These are phyloP conservation scores for Epichloe aotearoae DNA, from an alignment of 2,329 filamentous ascomycete species.

Conservation along the genomic window DNA sequence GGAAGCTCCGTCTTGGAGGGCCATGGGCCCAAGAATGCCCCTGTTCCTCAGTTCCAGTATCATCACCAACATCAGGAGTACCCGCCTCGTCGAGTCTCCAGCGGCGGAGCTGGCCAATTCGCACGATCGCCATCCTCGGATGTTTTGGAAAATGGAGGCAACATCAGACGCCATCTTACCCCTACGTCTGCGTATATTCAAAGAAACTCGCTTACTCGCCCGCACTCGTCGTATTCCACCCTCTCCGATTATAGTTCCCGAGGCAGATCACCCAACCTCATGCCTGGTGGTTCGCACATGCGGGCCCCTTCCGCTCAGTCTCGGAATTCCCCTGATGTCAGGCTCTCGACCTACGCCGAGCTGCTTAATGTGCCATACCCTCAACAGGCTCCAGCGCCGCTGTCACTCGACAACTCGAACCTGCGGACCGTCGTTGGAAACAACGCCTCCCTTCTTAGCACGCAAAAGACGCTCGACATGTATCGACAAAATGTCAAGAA, in stretches of 20 bases:
- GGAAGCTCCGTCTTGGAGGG: slow-evolving; percentile 38
- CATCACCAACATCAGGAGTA: slow-evolving; percentile 40
- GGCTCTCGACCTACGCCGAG: slow-evolving; percentile 43
- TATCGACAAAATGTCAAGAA: slow-evolving; percentile 96
- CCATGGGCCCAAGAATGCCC: slow-evolving; percentile 24
- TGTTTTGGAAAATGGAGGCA: slow-evolving; percentile 33
- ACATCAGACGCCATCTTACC: slow-evolving; percentile 49
- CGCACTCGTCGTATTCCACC: slow-evolving; percentile 63
- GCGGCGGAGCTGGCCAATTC: slow-evolving; percentile 20
- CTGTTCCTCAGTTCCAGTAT: slow-evolving; percentile 47
- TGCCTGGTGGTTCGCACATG: slow-evolving; percentile 27
- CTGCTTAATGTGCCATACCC: slow-evolving; percentile 61
- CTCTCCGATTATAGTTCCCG: slow-evolving; percentile 55
- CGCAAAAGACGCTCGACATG: slow-evolving; percentile 93
- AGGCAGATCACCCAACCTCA: slow-evolving; percentile 45
- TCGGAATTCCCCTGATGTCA: slow-evolving; percentile 44
- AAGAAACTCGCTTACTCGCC: slow-evolving; percentile 50
- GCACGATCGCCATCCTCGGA: slow-evolving; percentile 36
- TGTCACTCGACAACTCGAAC: slow-evolving; percentile 67
- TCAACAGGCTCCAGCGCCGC: slow-evolving; percentile 55
- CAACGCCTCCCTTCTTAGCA: slow-evolving; percentile 81
- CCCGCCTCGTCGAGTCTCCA: slow-evolving; percentile 30
- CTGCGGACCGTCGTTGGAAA: slow-evolving; percentile 69
- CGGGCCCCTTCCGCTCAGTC: slow-evolving; percentile 36
- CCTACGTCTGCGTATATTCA: slow-evolving; percentile 41